Evolutionary conservation across 148 eudicot genomes (phyloP), one percentile per base, ranked within the genome.

Genomic region (Arctostaphylos glauca): DNA sequence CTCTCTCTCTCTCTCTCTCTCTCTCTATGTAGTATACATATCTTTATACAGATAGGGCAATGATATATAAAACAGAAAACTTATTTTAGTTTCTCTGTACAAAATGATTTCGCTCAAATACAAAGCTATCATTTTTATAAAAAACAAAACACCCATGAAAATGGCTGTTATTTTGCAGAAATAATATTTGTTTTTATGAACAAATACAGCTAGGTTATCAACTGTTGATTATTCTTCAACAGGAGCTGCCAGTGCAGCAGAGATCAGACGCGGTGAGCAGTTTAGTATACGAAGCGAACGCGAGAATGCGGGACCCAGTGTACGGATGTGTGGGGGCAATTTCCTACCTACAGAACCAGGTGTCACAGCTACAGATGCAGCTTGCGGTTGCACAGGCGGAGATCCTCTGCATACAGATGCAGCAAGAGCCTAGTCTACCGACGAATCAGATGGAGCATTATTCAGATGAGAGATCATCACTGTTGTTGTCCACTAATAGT

Each of bases 291-390:
- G 98, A 95, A 88, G 98, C 98, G 2, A 95, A 89, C 43, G 94
- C 97, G 7, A 87, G 98, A 71, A 74, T 88, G 85, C 80, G 92
- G 44, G 98, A 95, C 86, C 98, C 98, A 0, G 97, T 95, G 1
- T 95, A 95, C 23, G 98, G 98, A 12, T 95, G 98, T 74, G 98
- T 95, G 0, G 98, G 98, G 44, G 96, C 95, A 14, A 95, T 95
- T 18, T 91, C 98, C 7, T 91, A 82, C 82, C 82, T 95, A n/a
- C 97, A 95, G 82, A 91, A 84, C 74, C 93, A 93, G 85, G 97
- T 95, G 0, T 89, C 94, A 6, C 89, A 95, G 88, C 87, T 95
- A 13, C 96, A 95, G 81, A 93, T 90, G 98, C 97, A 95, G 83
- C 86, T 95, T 19, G 92, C 97, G 8, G 86, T 92, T 44, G 97